Percentiles rank a stretch among this genome's conserved stretches.
These are phyloP conservation scores for Russula dissimulans DNA, from an alignment of 768 basidiomycete species.

Conservation along the genomic window DNA sequence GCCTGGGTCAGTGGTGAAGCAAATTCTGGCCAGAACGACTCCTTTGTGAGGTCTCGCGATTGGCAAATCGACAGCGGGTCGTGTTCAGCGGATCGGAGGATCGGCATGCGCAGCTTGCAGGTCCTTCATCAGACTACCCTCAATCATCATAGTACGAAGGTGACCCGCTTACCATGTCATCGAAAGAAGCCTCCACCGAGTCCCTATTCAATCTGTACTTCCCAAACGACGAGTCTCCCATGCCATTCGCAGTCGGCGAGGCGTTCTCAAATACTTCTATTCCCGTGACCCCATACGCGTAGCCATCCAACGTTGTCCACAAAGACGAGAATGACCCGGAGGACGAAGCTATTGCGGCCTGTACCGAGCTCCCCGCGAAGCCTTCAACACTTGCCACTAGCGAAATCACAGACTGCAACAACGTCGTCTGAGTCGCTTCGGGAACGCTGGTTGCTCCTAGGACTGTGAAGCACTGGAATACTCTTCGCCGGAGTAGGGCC, in stretches of 20 bases:
- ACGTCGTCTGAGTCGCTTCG: constrained; percentile 68
- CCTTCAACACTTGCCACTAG: constrained; percentile 84
- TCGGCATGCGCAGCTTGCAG: constrained; percentile 58
- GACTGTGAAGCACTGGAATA: constrained; percentile 82
- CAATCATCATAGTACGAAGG: not conserved
- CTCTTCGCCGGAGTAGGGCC: constrained; percentile 69
- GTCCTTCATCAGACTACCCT: not conserved
- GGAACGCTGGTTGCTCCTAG: constrained; percentile 73
- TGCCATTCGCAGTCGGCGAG: constrained; percentile 23
- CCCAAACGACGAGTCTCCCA: constrained; percentile 26
- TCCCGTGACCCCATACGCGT: constrained; percentile 84
- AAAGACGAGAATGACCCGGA: constrained; percentile 75
- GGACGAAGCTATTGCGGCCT: constrained; percentile 85
- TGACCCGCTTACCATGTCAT: constrained; percentile 51
- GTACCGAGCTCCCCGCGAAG: constrained; percentile 73
- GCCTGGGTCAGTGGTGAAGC: constrained; percentile 74
- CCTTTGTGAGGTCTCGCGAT: constrained; percentile 29
- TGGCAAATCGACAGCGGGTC: constrained; percentile 70
- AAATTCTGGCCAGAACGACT: constrained; percentile 48
- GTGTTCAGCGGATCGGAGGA: constrained; percentile 79
- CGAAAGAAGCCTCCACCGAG: constrained; percentile 69
- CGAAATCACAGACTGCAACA: constrained; percentile 73
- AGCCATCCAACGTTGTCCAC: constrained; percentile 84
- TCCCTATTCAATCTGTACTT: constrained; percentile 63
- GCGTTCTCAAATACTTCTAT: constrained; percentile 45